phyloP scores from a whole-genome alignment of 2,329 filamentous ascomycete species.

The Tricladium varicosporioides region DNA sequence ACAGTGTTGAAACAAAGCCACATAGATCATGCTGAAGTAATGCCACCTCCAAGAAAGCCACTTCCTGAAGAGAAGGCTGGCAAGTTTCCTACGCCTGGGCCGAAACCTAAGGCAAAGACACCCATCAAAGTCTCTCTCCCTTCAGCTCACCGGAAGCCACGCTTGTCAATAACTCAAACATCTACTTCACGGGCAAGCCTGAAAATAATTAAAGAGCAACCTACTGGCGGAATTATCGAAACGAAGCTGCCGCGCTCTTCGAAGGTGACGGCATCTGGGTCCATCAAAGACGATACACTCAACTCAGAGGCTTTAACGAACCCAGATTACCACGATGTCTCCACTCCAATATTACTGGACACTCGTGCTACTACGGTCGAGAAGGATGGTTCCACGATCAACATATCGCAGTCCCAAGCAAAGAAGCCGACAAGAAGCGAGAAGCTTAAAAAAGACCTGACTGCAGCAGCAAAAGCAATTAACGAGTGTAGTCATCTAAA shows the following conservation, averaged over 20 bases:
- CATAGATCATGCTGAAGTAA: not conserved
- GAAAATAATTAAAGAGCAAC: not conserved
- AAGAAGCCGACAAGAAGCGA: not conserved
- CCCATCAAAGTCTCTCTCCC: not conserved
- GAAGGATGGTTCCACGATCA: not conserved
- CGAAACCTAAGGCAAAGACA: constrained; percentile 1
- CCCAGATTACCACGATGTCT: not conserved
- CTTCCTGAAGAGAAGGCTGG: not conserved
- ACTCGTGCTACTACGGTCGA: not conserved
- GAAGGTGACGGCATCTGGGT: not conserved
- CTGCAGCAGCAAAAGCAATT: not conserved
- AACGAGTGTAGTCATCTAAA: not conserved
- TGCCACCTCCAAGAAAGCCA: not conserved
- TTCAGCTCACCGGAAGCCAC: not conserved
- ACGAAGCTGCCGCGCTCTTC: not conserved
- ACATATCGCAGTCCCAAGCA: not conserved
- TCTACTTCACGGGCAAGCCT: not conserved
- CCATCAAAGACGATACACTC: not conserved
- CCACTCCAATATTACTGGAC: not conserved
- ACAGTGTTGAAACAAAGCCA: not conserved
- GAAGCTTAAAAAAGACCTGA: not conserved
- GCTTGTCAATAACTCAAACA: not conserved
- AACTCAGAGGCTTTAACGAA: not conserved
- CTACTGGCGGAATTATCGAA: not conserved
- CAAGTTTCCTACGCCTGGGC: not conserved